phyloP scores from a whole-genome alignment of 179 eudicot genomes.

The Beta corolliflora region DNA sequence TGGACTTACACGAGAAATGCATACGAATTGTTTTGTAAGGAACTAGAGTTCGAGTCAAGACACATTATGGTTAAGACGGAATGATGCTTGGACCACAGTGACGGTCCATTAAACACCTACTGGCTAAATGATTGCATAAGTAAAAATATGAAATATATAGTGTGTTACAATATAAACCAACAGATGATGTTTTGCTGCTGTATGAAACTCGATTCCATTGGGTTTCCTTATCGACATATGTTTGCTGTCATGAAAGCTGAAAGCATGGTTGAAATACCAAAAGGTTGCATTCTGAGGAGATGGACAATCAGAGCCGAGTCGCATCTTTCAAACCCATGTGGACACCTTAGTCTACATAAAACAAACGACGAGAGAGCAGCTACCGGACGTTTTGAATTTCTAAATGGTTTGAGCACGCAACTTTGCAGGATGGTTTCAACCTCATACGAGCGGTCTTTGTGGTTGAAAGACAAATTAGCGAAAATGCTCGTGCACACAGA shows the following conservation, averaged over 20 bases:
- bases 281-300: neutral
- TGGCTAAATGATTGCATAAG: neutral
- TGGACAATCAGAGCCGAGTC: neutral
- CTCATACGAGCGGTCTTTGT: neutral
- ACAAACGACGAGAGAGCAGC: neutral
- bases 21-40: neutral
- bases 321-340: neutral
- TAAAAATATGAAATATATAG: neutral
- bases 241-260: neutral
- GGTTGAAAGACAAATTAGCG: neutral
- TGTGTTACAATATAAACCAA: neutral
- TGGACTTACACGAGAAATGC: neutral
- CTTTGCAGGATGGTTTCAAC: neutral
- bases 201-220: neutral
- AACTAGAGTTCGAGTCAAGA: neutral
- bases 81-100: neutral
- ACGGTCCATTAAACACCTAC: neutral
- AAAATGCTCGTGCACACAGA: neutral
- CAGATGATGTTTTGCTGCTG: neutral
- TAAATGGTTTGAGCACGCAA: neutral
- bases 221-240: neutral
- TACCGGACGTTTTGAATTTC: neutral
- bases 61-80: neutral
- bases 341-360: too few relatives aligned
- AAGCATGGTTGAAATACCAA: neutral